Conservation (phyloP, 805 yeast species). For the Hanseniaspora singularis region DNA sequence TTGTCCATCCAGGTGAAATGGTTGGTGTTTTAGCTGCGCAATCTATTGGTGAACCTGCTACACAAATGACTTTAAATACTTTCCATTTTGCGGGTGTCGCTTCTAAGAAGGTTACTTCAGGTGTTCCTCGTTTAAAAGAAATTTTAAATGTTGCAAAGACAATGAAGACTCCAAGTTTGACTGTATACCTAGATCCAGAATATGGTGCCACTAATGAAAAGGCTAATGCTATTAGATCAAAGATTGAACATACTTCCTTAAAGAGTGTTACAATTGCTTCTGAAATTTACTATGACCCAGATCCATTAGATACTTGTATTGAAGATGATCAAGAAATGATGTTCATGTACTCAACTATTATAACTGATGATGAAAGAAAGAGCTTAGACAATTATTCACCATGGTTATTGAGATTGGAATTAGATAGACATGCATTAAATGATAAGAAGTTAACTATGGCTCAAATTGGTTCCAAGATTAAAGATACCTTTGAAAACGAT, state of each 20-base stretch:
- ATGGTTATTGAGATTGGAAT: constrained; percentile 90
- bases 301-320: constrained; percentile 91
- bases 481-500: constrained; percentile 86
- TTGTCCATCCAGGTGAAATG: constrained; percentile 97
- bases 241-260: constrained; percentile 91
- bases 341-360: constrained; percentile 91
- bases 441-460: constrained; percentile 97
- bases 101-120: constrained; percentile 87
- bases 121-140: constrained; percentile 96
- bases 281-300: constrained; percentile 95
- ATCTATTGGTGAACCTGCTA: constrained; percentile 96
- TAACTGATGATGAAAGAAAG: constrained; percentile 94
- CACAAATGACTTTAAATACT: constrained; percentile 94
- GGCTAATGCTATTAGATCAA: constrained; percentile 91
- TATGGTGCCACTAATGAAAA: constrained; percentile 79
- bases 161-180: constrained; percentile 97
- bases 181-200: constrained; percentile 77
- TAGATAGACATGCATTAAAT: constrained; percentile 97
- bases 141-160: constrained; percentile 96
- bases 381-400: constrained; percentile 92
- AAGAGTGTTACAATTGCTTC: constrained; percentile 94
- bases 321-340: constrained; percentile 96
- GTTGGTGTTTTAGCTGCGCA: constrained; percentile 97
- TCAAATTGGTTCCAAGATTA: constrained; percentile 91
- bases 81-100: constrained; percentile 98